A percentile compares a stretch with the other conserved stretches of the same genome.
Conservation (phyloP, 495 filamentous ascomycete species). For the Acidomyces sp. region DNA sequence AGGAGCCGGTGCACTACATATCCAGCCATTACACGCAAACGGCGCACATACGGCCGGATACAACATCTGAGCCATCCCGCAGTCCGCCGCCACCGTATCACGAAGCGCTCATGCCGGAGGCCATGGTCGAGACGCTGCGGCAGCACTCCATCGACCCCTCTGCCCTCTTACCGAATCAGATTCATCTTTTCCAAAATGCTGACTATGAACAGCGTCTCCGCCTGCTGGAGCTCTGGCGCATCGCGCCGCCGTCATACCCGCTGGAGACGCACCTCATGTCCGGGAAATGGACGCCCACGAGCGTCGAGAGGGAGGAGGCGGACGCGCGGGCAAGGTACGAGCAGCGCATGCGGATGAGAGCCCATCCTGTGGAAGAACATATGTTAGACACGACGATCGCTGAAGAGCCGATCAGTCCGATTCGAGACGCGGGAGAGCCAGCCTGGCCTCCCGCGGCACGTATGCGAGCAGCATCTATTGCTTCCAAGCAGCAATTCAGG, state of each 20-base stretch:
- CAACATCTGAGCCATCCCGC: slow-evolving; percentile 18
- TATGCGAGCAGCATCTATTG: slow-evolving; percentile 14
- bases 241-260: slow-evolving; percentile 24
- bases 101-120: slow-evolving; percentile 11
- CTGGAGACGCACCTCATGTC: slow-evolving; percentile 4
- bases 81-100: slow-evolving; percentile 18
- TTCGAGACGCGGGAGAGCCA: slow-evolving; percentile 7
- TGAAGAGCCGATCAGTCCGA: slow-evolving; percentile 9
- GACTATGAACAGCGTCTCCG: slow-evolving; percentile 28
- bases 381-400: slow-evolving; percentile 12
- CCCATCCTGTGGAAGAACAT: slow-evolving; percentile 8
- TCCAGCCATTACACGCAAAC: slow-evolving; percentile 31
- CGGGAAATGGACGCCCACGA: slow-evolving; percentile 23
- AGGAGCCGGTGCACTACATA: slow-evolving; percentile 24
- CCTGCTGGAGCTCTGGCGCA: slow-evolving; percentile 32
- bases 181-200: slow-evolving; percentile 29
- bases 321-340: slow-evolving; percentile 29
- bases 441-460: slow-evolving; percentile 17
- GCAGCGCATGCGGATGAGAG: slow-evolving; percentile 1
- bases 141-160: slow-evolving; percentile 28
- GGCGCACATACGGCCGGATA: slow-evolving; percentile 23
- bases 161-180: slow-evolving; percentile 28
- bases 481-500: neutral
- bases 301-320: slow-evolving; percentile 27
- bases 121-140: slow-evolving; percentile 21